Conservation (phyloP, 2,329 filamentous ascomycete genomes). For the Trichoderma aggressivum region DNA sequence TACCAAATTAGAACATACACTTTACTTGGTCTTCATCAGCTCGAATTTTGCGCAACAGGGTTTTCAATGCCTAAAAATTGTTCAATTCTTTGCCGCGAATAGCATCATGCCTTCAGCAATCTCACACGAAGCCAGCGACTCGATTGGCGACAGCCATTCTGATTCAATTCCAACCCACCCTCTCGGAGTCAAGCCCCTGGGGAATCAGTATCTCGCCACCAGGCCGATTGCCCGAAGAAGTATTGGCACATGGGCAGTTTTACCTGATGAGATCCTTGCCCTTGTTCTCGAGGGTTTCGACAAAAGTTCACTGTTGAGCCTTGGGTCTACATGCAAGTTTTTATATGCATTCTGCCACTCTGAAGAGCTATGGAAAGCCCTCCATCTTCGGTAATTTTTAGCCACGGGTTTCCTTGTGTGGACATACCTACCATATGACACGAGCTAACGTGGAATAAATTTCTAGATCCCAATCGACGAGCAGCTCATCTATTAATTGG, state of each 20-base stretch:
- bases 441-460: conserved; percentile 5
- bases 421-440: background rate
- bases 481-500: conserved; percentile 52
- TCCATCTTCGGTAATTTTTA: conserved; percentile 76
- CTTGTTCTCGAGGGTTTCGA: conserved; percentile 74
- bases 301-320: conserved; percentile 53
- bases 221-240: conserved; percentile 62
- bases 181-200: conserved; percentile 78
- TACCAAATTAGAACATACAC: background rate
- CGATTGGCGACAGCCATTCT: conserved; percentile 42
- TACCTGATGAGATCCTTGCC: conserved; percentile 80
- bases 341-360: conserved; percentile 79
- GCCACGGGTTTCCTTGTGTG: background rate
- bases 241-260: conserved; percentile 60
- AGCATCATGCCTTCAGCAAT: conserved; percentile 15
- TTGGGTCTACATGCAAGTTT: conserved; percentile 79
- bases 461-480: conserved; percentile 19
- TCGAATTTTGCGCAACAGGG: background rate
- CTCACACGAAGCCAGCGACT: background rate
- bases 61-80: background rate
- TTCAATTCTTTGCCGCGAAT: background rate
- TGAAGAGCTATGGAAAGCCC: conserved; percentile 84
- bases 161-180: conserved; percentile 69
- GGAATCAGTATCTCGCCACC: conserved; percentile 72
- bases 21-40: background rate